Conservation (phyloP, 192 early-diverging fungal species). For the Podila clonocystis region DNA sequence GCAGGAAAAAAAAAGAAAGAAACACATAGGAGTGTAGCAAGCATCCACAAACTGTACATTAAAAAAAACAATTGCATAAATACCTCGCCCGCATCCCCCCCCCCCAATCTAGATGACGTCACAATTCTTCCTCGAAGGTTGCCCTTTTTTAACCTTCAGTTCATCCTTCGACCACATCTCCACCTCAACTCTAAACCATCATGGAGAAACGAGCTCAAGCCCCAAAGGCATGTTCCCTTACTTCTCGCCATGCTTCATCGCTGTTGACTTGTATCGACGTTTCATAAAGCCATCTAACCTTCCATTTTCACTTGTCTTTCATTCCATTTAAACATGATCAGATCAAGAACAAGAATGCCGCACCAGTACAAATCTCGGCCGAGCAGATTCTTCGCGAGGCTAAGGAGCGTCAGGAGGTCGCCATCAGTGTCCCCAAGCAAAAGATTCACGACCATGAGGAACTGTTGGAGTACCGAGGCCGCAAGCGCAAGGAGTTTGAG, state of each 20-base stretch:
- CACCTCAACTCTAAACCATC: no score
- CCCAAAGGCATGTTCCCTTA: no score
- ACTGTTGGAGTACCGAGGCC: conserved; percentile 87
- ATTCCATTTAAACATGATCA: conserved; percentile 8
- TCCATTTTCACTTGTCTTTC: no score
- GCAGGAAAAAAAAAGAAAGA: not conserved
- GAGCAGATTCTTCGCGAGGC: conserved; percentile 98
- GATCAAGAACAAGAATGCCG: conserved; percentile 99
- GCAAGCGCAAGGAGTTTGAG: conserved; percentile 95
- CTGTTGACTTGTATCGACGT: no score
- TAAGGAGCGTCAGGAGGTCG: conserved; percentile 79
- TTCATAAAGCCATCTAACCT: no score
- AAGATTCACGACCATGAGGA: conserved; percentile 94
- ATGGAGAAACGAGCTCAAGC: no score
- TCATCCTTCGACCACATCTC: no score
- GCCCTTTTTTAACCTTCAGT: no score
- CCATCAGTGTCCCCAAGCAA: conserved; percentile 78
- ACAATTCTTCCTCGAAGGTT: no score
- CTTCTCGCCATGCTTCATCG: no score
- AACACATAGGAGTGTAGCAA: not conserved
- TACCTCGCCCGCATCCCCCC: no score
- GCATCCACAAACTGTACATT: not conserved
- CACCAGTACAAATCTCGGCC: conserved; percentile 97
- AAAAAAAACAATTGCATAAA: not conserved
- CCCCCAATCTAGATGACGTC: no score